A percentile compares a stretch with the other conserved stretches of the same genome.
Evolutionary conservation across 768 basidiomycete species (phyloP).

Genomic region (Amyloporia xantha): DNA sequence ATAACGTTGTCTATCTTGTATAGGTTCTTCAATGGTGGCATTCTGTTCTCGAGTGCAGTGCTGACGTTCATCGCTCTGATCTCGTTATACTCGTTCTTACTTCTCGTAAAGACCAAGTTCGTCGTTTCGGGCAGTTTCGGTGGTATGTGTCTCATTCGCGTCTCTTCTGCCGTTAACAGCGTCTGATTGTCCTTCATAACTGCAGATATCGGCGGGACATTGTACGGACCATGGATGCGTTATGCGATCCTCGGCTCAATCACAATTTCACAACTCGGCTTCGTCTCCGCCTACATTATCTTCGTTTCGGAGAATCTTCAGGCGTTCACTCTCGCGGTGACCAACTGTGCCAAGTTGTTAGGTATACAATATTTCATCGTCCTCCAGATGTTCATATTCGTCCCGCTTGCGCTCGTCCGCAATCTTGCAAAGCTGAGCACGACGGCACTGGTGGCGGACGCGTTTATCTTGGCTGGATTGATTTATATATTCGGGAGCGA

Average conservation of each 20-base stretch:
- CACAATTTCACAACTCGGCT: conserved; percentile 83
- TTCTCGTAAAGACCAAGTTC: conserved; percentile 82
- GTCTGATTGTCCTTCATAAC: background rate
- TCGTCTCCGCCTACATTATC: conserved; percentile 88
- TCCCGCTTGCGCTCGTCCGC: conserved; percentile 84
- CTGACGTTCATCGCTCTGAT: conserved; percentile 78
- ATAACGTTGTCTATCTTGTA: background rate
- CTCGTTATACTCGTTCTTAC: conserved; percentile 89
- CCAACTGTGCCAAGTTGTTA: conserved; percentile 62
- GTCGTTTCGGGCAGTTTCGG: conserved; percentile 91
- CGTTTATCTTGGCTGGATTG: conserved; percentile 85
- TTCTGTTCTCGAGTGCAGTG: conserved; percentile 78
- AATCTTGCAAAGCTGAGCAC: conserved; percentile 93
- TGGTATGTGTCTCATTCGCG: conserved; percentile 41
- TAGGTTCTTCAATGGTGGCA: conserved; percentile 93
- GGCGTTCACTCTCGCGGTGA: conserved; percentile 79
- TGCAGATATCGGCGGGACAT: conserved; percentile 82
- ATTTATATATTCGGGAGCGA: conserved; percentile 89
- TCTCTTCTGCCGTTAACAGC: background rate
- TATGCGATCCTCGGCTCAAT: conserved; percentile 84
- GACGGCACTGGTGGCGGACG: conserved; percentile 90
- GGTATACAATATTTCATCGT: conserved; percentile 78
- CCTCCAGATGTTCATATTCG: conserved; percentile 76
- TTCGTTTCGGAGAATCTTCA: conserved; percentile 89
- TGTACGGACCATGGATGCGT: conserved; percentile 94